phyloP scores from a whole-genome alignment of 805 yeast species.

The Helenozyma baotianmanensis region DNA sequence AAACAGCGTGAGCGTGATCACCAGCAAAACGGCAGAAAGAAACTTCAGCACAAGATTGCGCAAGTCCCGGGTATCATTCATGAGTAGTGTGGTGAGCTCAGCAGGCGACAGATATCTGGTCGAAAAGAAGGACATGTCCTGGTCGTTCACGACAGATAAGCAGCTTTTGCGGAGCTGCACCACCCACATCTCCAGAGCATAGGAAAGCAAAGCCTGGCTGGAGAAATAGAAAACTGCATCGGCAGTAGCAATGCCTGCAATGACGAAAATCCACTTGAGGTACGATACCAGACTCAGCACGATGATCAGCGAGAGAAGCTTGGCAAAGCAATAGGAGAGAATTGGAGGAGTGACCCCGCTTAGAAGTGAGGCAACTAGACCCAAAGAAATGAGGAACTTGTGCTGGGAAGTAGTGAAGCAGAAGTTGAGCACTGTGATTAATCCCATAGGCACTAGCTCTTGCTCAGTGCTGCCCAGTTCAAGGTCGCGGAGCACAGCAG shows the following conservation, averaged over 20 bases:
- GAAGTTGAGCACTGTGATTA: constrained; percentile 21
- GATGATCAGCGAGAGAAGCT: constrained; percentile 59
- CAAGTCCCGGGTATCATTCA: constrained; percentile 81
- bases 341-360: constrained; percentile 70
- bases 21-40: constrained; percentile 49
- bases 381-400: constrained; percentile 36
- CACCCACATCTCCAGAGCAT: constrained; percentile 68
- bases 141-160: constrained; percentile 46
- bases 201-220: constrained; percentile 47
- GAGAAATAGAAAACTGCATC: constrained; percentile 58
- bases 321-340: constrained; percentile 74
- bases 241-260: constrained; percentile 57
- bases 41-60: constrained; percentile 62
- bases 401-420: constrained; percentile 18
- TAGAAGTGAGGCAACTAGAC: constrained; percentile 47
- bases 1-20: constrained; percentile 48
- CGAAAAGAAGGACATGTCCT: constrained; percentile 52
- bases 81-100: constrained; percentile 58
- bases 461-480: constrained; percentile 12
- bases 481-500: constrained; percentile 20
- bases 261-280: constrained; percentile 21
- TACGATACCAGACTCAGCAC: constrained; percentile 30
- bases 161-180: constrained; percentile 45
- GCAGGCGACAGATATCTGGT: constrained; percentile 37
- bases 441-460: constrained; percentile 16